These are phyloP conservation scores for Aureobasidium sp. DNA, from an alignment of 2,329 filamentous ascomycete species.

Conservation along the genomic window DNA sequence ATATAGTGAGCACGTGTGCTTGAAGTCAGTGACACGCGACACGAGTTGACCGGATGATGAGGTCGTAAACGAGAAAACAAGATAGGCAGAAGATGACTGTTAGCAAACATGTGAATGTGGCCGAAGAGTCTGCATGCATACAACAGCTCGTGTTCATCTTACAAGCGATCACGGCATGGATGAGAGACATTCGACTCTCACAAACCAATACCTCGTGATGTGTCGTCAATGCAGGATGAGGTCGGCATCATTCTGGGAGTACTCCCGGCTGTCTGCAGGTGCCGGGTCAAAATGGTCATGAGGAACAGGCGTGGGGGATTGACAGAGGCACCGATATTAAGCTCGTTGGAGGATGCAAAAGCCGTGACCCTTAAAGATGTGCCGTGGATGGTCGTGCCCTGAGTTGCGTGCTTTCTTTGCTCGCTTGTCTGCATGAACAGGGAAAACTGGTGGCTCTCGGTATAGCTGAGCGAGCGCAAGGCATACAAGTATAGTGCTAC, in stretches of 20 bases:
- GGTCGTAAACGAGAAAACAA: not conserved
- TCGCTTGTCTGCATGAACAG: not conserved
- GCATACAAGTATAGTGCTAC: not conserved
- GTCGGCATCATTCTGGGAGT: not conserved
- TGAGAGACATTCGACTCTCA: not conserved
- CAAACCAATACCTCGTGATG: not conserved
- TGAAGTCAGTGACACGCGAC: not conserved
- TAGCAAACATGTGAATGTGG: not conserved
- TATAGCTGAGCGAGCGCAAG: not conserved
- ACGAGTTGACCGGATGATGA: not conserved
- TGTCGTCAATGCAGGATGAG: not conserved
- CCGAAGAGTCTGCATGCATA: slow-evolving; percentile 4
- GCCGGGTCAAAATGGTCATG: not conserved
- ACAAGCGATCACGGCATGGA: not conserved
- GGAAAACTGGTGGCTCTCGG: not conserved
- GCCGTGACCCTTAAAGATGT: slow-evolving; percentile 1
- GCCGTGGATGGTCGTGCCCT: not conserved
- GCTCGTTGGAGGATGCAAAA: not conserved
- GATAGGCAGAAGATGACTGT: not conserved
- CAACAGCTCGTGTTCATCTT: not conserved
- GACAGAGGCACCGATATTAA: slow-evolving; percentile 2
- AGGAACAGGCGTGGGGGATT: not conserved
- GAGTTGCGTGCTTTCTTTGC: not conserved
- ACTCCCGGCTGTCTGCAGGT: not conserved
- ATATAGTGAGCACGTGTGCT: not conserved